Evolutionary conservation across 2,329 filamentous ascomycete genomes (phyloP).

Genomic region (Ciborinia camelliae): DNA sequence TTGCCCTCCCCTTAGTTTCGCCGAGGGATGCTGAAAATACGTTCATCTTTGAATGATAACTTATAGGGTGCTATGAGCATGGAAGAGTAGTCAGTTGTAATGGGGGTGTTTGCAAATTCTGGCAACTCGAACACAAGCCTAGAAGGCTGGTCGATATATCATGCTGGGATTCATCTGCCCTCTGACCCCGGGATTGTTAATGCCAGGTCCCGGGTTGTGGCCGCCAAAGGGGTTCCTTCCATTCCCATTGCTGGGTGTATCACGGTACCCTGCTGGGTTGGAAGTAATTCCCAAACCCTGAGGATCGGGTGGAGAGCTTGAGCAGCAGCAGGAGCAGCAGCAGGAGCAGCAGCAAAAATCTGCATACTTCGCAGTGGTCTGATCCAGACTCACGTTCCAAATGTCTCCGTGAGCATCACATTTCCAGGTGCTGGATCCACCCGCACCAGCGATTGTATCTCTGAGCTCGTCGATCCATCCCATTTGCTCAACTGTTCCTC

Average conservation of each 20-base stretch:
- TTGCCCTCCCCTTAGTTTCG: conserved; percentile 33
- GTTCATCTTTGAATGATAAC: not conserved
- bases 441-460: not conserved
- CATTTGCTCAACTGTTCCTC: not conserved
- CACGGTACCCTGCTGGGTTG: not conserved
- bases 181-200: not conserved
- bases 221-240: not conserved
- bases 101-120: conserved; percentile 26
- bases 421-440: not conserved
- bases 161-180: not conserved
- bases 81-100: conserved; percentile 34
- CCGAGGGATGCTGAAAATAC: conserved; percentile 27
- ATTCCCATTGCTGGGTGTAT: not conserved
- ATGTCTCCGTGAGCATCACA: not conserved
- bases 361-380: too few relatives aligned
- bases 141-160: not conserved
- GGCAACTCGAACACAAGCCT: conserved; percentile 33
- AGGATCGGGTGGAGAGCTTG: too few relatives aligned
- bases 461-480: not conserved
- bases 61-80: conserved; percentile 30
- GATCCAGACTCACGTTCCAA: conserved; percentile 3
- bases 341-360: too few relatives aligned
- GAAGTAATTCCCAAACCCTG: conserved; percentile 7
- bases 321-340: too few relatives aligned
- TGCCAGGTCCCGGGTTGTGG: not conserved